Evolutionary conservation across 2,329 filamentous ascomycete species (phyloP).

Genomic region (Thielaviopsis populi): DNA sequence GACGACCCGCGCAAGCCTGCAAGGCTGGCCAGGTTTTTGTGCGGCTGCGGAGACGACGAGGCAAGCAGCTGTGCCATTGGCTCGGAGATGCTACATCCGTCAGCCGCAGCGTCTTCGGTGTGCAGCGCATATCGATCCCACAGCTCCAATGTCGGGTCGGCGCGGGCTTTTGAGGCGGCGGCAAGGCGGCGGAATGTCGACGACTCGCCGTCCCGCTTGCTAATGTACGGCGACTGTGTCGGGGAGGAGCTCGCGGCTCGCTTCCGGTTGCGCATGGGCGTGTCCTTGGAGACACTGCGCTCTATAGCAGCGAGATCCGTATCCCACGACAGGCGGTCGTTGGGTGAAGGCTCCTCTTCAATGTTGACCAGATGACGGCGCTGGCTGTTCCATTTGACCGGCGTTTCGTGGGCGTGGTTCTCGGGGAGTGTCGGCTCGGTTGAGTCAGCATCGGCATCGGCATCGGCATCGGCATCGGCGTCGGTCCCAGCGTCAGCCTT

Average conservation of each 20-base stretch:
- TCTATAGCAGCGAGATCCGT: conserved; percentile 31
- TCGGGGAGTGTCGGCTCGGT: conserved; percentile 16
- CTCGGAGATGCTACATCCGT: not conserved
- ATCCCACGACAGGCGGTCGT: conserved; percentile 48
- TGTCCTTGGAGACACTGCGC: conserved; percentile 33
- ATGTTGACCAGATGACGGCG: conserved; percentile 30
- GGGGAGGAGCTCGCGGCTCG: conserved; percentile 62
- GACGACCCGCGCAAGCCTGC: not conserved
- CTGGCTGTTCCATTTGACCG: conserved; percentile 42
- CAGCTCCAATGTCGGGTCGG: conserved; percentile 57
- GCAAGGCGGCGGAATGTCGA: conserved; percentile 15
- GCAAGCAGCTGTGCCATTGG: conserved; percentile 14
- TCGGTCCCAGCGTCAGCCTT: conserved; percentile 17
- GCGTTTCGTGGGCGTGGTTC: conserved; percentile 30
- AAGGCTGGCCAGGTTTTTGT: conserved; percentile 24
- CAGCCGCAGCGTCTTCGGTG: conserved; percentile 22
- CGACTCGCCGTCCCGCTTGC: conserved; percentile 12
- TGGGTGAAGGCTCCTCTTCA: conserved; percentile 38
- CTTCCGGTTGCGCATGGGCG: conserved; percentile 41
- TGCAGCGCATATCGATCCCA: conserved; percentile 59
- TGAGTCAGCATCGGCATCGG: conserved; percentile 7
- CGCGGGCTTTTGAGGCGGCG: conserved; percentile 32
- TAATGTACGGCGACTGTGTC: conserved; percentile 42
- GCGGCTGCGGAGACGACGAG: conserved; percentile 53
- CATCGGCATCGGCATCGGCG: conserved; percentile 14